phyloP scores from a whole-genome alignment of 2,329 filamentous ascomycete species.

The Karstenula rhodostoma region DNA sequence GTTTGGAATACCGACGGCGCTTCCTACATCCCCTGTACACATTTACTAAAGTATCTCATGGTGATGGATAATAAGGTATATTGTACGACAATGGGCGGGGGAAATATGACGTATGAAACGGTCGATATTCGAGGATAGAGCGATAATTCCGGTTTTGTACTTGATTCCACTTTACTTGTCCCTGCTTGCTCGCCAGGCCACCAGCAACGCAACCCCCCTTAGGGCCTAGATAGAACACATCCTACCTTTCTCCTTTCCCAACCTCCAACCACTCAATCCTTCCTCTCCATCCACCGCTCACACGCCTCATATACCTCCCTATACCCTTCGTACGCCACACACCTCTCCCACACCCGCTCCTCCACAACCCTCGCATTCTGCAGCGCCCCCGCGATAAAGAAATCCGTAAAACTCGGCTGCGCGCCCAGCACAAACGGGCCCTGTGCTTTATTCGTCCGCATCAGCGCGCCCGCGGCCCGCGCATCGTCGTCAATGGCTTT shows the following conservation, averaged over 20 bases:
- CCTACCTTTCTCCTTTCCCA: background rate
- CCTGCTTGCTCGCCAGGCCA: too few relatives aligned
- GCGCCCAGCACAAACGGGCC: conserved; percentile 53
- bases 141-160: background rate
- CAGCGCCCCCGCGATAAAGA: conserved; percentile 51
- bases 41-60: background rate
- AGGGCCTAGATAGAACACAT: background rate
- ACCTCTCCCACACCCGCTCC: conserved; percentile 57
- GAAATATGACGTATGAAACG: background rate
- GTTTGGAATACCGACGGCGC: background rate
- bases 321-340: conserved; percentile 15
- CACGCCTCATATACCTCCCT: conserved; percentile 20
- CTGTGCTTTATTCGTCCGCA: conserved; percentile 44
- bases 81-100: background rate
- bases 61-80: background rate
- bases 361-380: conserved; percentile 61
- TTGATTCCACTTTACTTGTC: background rate
- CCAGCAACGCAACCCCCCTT: background rate
- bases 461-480: conserved; percentile 40
- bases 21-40: background rate
- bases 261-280: background rate
- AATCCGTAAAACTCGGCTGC: conserved; percentile 49
- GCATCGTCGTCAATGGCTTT: conserved; percentile 33
- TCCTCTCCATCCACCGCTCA: conserved; percentile 20
- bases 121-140: background rate